Percentiles rank a stretch among this genome's conserved stretches.
Conservation (phyloP, 2,329 filamentous ascomycete species). For the Westerdykella sp. region DNA sequence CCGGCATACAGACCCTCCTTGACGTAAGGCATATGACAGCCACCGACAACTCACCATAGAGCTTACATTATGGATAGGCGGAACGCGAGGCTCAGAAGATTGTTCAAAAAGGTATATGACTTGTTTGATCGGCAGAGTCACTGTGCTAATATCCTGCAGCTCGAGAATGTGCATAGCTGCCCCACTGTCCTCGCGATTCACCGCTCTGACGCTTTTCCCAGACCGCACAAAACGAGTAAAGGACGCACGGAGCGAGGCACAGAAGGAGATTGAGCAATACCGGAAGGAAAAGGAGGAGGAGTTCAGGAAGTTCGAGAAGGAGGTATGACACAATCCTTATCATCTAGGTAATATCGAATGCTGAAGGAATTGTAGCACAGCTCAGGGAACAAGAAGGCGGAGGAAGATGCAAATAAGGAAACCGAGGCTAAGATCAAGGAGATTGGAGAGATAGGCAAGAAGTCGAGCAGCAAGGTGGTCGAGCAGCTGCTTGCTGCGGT, state of each 20-base stretch:
- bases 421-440: slow-evolving; percentile 74
- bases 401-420: slow-evolving; percentile 69
- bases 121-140: background rate
- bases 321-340: slow-evolving; percentile 44
- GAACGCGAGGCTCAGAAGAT: slow-evolving; percentile 99
- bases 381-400: slow-evolving; percentile 73
- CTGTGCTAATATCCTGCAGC: slow-evolving; percentile 45
- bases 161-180: slow-evolving; percentile 66
- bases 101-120: slow-evolving; percentile 76
- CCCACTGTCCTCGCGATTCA: slow-evolving; percentile 2
- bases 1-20: slow-evolving; percentile 96
- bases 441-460: slow-evolving; percentile 74
- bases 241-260: slow-evolving; percentile 91
- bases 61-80: slow-evolving; percentile 56
- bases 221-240: slow-evolving; percentile 95
- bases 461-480: slow-evolving; percentile 72
- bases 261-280: slow-evolving; percentile 96
- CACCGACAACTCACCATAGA: slow-evolving; percentile 13
- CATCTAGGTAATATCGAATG: slow-evolving; percentile 11
- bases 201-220: slow-evolving; percentile 34
- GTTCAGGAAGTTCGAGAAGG: slow-evolving; percentile 88
- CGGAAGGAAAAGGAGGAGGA: slow-evolving; percentile 83
- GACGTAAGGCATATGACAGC: slow-evolving; percentile 60
- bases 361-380: slow-evolving; percentile 61
- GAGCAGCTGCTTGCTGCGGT: slow-evolving; percentile 80